Evolutionary conservation across 768 basidiomycete genomes (phyloP).

Genomic region (Naganishia antarctica): DNA sequence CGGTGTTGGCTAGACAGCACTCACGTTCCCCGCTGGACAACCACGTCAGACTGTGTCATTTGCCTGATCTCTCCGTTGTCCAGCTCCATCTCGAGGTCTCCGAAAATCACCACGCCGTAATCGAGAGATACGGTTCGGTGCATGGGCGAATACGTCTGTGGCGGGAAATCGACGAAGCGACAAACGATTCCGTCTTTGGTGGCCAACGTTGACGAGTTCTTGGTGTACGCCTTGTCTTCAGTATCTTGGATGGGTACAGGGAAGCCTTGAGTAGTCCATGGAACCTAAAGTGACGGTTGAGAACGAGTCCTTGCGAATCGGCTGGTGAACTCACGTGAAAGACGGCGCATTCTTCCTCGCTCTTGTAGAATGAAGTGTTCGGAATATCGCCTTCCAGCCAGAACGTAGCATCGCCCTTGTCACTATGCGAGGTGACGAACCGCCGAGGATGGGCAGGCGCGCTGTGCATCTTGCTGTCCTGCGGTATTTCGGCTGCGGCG

Average conservation of each 20-base stretch:
- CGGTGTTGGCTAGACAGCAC: background rate
- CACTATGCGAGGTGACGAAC: slow-evolving; percentile 24
- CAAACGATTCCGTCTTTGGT: slow-evolving; percentile 22
- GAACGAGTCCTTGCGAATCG: background rate
- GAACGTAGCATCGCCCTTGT: slow-evolving; percentile 21
- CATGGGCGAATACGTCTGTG: slow-evolving; percentile 20
- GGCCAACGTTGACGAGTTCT: background rate
- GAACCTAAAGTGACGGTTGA: slow-evolving; percentile 17
- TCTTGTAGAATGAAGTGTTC: slow-evolving; percentile 18
- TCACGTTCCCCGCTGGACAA: slow-evolving; percentile 29
- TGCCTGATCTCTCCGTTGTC: slow-evolving; percentile 22
- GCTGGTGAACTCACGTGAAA: slow-evolving; percentile 17
- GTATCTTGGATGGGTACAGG: slow-evolving; percentile 9
- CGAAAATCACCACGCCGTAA: slow-evolving; percentile 25
- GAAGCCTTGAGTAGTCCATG: slow-evolving; percentile 25
- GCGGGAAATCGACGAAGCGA: slow-evolving; percentile 28
- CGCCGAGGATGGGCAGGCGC: slow-evolving; percentile 21
- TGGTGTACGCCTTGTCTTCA: slow-evolving; percentile 19
- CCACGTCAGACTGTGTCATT: slow-evolving; percentile 17
- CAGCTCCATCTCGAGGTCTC: slow-evolving; percentile 25
- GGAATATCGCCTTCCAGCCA: slow-evolving; percentile 16
- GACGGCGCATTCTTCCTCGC: slow-evolving; percentile 15
- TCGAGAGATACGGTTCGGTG: slow-evolving; percentile 22
- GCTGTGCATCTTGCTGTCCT: slow-evolving; percentile 18
- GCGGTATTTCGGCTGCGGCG: background rate